Base-by-base conservation (phyloP, 176 grass and related monocot genomes). In the Oropetium thomaeum region DNA sequence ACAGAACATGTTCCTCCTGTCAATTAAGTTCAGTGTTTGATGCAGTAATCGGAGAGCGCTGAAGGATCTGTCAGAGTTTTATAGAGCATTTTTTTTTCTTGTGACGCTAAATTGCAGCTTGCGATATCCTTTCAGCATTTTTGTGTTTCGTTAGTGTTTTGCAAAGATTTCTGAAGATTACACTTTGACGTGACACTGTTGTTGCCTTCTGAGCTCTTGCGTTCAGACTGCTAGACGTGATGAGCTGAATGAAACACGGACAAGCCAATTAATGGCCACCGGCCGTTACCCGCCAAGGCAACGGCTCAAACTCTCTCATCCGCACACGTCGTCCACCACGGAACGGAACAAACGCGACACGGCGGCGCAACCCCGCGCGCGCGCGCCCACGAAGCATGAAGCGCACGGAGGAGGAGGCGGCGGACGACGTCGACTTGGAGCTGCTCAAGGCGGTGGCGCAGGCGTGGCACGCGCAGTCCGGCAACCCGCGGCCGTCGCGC, bases 371-470 rank as follows among this genome's bases (percentile, higher is more conserved):
- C n/a, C 31, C 4, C 44, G 55, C n/a, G 1, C 20, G 1, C 30
- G 17, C 15, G 16, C 31, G 19, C 4, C 65, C 27, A 4, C 30
- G 41, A 20, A n/a, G n/a, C 74, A 88, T 83, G 91, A 83, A 78
- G 92, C 47, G 73, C 34, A 28, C 75, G 34, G 8, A 62, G 14
- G n/a, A 28, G 23, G 14, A 57, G 34, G 38, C 57, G 7, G 34
- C 15, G 8, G 69, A 15, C 10, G 71, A 70, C 52, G 57, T n/a
- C 5, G 72, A 90, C 45, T 27, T 92, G 40, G 96, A 92, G 73
- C 62, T 95, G 53, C 72, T 92, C 64, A 99, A 95, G 78, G 91
- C 96, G 16, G 91, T 81, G 62, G 91, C 89, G 65, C 95, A 98
- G 71, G 87, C 96, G 19, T 99, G 96, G 96, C 79, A 92, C 48